Conservation (phyloP, 2,329 filamentous ascomycete genomes). For the Microdochium trichocladiopsis region DNA sequence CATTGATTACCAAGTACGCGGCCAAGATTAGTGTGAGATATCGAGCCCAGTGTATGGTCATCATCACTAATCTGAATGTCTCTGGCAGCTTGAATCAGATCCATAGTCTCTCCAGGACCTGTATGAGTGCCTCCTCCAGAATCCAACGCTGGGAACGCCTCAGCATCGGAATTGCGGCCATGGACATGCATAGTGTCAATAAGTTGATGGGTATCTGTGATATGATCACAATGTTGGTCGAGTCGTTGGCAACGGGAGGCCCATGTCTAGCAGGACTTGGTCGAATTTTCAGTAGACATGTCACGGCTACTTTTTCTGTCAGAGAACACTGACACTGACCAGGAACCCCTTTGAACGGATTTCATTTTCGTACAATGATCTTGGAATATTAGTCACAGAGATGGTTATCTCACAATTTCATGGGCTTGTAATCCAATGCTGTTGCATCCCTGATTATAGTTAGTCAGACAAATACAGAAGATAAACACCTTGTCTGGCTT, state of each 20-base stretch:
- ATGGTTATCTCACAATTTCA: too few relatives aligned
- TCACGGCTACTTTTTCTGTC: too few relatives aligned
- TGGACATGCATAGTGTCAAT: neutral
- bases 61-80: neutral
- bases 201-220: neutral
- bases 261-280: neutral
- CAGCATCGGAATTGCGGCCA: neutral
- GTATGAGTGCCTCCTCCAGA: neutral
- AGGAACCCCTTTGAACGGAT: too few relatives aligned
- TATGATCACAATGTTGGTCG: neutral
- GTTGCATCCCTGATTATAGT: too few relatives aligned
- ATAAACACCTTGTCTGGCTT: too few relatives aligned
- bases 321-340: too few relatives aligned
- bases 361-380: too few relatives aligned
- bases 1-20: neutral
- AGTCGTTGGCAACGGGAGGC: neutral
- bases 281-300: too few relatives aligned
- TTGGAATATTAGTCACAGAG: too few relatives aligned
- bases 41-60: neutral
- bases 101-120: neutral
- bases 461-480: too few relatives aligned
- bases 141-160: neutral
- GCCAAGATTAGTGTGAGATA: neutral
- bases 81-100: neutral
- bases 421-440: too few relatives aligned